A percentile compares a stretch with the other conserved stretches of the same genome.
phyloP scores from a whole-genome alignment of 139 green algal species.

The Picochlorum sp. region DNA sequence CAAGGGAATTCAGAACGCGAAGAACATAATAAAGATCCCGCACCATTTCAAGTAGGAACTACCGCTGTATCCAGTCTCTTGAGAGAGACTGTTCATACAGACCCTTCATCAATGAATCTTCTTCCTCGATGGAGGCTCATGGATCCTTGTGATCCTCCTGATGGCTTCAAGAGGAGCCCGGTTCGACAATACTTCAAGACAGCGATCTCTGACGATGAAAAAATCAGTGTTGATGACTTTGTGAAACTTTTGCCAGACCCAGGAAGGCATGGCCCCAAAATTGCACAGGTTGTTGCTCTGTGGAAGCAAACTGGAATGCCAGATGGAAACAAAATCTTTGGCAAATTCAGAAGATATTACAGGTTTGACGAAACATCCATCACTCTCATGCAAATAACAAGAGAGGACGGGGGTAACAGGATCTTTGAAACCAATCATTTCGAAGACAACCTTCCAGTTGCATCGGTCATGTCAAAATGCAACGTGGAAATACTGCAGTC shows the following conservation, averaged over 20 bases:
- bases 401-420: conserved; percentile 37
- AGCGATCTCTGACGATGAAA: neutral
- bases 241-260: neutral
- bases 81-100: too few relatives aligned
- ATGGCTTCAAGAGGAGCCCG: neutral
- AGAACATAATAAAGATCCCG: too few relatives aligned
- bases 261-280: neutral
- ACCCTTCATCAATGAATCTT: too few relatives aligned
- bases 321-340: neutral
- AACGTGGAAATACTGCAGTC: neutral
- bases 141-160: neutral
- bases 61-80: too few relatives aligned
- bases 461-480: neutral
- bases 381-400: conserved; percentile 80
- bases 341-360: neutral
- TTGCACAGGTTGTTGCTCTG: neutral
- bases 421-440: neutral
- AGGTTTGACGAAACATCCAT: neutral
- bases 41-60: too few relatives aligned
- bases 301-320: conserved; percentile 1
- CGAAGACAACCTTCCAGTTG: neutral
- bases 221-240: neutral
- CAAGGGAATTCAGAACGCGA: too few relatives aligned
- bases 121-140: neutral
- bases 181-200: neutral